phyloP scores from a whole-genome alignment of 2,329 filamentous ascomycete genomes.

The Elsinoe ampelina region DNA sequence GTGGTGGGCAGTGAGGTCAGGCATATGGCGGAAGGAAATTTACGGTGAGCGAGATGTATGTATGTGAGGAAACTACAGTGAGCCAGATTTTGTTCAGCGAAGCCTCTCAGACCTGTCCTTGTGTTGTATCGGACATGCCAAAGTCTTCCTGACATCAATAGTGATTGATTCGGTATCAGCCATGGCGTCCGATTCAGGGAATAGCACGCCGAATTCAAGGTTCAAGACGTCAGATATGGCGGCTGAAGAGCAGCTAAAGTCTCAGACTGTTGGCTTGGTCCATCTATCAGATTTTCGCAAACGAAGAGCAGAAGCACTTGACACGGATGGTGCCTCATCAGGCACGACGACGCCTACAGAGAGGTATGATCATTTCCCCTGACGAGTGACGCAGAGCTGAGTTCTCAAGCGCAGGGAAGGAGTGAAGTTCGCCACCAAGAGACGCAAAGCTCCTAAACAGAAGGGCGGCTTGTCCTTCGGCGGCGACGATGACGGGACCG shows the following conservation, averaged over 20 bases:
- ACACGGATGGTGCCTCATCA: conserved; percentile 54
- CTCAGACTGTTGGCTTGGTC: conserved; percentile 82
- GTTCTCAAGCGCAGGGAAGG: conserved; percentile 46
- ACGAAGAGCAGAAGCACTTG: conserved; percentile 84
- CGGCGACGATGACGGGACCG: conserved; percentile 55
- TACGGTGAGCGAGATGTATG: neutral
- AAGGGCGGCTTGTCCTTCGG: conserved; percentile 61
- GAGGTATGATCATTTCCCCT: conserved; percentile 18
- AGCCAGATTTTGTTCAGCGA: neutral
- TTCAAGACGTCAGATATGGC: conserved; percentile 70
- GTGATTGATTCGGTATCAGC: neutral
- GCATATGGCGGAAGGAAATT: neutral
- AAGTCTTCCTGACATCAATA: neutral
- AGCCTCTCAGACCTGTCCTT: neutral
- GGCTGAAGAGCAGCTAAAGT: conserved; percentile 72
- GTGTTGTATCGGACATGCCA: neutral
- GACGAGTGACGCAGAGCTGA: conserved; percentile 35
- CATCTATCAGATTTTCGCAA: conserved; percentile 91
- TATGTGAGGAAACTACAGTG: neutral
- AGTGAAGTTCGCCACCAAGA: conserved; percentile 49
- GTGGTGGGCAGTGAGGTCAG: neutral
- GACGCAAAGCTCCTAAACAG: conserved; percentile 37
- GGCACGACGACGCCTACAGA: conserved; percentile 9
- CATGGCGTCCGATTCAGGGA: conserved; percentile 16
- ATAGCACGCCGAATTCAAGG: conserved; percentile 33